These are phyloP conservation scores for Hypoxylon sp. DNA, from an alignment of 2,329 filamentous ascomycete genomes.

Conservation along the genomic window DNA sequence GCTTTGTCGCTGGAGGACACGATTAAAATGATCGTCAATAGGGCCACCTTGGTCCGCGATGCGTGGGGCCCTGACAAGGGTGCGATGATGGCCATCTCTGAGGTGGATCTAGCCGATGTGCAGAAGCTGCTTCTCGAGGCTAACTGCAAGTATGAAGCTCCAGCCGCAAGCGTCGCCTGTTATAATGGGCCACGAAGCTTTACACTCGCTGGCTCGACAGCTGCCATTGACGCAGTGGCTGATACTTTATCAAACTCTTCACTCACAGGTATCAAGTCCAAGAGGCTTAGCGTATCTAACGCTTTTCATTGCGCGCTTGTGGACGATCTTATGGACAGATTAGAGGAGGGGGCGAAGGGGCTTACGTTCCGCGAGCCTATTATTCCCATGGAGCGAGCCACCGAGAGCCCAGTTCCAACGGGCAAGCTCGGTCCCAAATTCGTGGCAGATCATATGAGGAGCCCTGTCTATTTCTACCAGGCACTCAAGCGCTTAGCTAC, in stretches of 20 bases:
- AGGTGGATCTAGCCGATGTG: constrained; percentile 9
- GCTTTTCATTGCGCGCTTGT: constrained; percentile 43
- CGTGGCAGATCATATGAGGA: constrained; percentile 38
- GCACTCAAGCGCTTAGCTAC: constrained; percentile 29
- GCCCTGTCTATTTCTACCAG: constrained; percentile 40
- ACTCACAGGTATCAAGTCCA: constrained; percentile 21
- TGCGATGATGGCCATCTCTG: constrained; percentile 56
- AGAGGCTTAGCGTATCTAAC: constrained; percentile 34
- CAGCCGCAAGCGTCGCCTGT: constrained; percentile 37
- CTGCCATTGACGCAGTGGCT: constrained; percentile 28
- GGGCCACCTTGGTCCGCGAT: constrained; percentile 52
- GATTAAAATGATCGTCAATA: constrained; percentile 49
- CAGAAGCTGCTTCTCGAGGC: constrained; percentile 1
- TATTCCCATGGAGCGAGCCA: constrained; percentile 34
- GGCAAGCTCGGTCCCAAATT: constrained; percentile 5
- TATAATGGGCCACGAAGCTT: constrained; percentile 40
- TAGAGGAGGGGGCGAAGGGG: constrained; percentile 10
- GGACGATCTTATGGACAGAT: constrained; percentile 20
- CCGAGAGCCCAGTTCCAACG: not conserved
- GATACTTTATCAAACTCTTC: not conserved
- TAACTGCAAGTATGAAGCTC: not conserved
- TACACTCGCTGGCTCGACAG: constrained; percentile 34
- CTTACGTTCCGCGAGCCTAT: constrained; percentile 20
- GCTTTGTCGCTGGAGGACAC: constrained; percentile 53
- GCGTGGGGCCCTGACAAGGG: constrained; percentile 56